These are phyloP conservation scores for Chalciporus pseudorubinellus DNA, from an alignment of 768 basidiomycete genomes.

Conservation along the genomic window DNA sequence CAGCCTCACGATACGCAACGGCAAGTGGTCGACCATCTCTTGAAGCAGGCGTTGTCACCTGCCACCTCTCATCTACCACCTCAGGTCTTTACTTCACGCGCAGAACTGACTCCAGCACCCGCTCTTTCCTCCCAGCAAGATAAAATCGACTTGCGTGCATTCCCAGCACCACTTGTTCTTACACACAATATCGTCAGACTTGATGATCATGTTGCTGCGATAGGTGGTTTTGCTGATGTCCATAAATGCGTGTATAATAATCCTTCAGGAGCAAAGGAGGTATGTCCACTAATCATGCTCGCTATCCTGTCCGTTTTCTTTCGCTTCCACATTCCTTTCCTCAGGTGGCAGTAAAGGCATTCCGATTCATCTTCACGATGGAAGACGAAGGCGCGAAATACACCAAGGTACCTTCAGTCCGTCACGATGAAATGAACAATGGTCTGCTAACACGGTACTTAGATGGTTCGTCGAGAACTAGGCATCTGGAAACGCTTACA, in stretches of 20 bases:
- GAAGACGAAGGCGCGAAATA: too few species aligned
- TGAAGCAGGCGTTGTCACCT: too few species aligned
- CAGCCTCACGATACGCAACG: too few species aligned
- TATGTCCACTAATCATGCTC: too few species aligned
- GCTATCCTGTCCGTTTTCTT: neutral
- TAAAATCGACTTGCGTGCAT: neutral
- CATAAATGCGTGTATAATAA: neutral
- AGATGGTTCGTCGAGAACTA: neutral
- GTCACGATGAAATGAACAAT: too few species aligned
- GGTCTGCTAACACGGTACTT: too few species aligned
- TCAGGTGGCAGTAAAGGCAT: neutral
- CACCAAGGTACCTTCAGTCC: neutral
- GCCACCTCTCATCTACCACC: too few species aligned
- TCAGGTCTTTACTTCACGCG: too few species aligned
- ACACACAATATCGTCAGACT: neutral
- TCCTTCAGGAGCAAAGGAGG: neutral
- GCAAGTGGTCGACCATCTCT: too few species aligned
- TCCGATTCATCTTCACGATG: neutral
- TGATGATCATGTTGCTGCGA: neutral
- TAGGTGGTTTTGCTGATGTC: constrained; percentile 5
- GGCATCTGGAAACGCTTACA: neutral
- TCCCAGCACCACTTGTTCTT: constrained; percentile 2
- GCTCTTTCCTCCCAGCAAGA: neutral
- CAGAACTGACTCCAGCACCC: neutral
- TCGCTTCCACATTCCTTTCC: neutral